A percentile compares a stretch with the other conserved stretches of the same genome.
These are phyloP conservation scores for Paecilomyces variotii DNA, from an alignment of 2,329 filamentous ascomycete species.

Conservation along the genomic window DNA sequence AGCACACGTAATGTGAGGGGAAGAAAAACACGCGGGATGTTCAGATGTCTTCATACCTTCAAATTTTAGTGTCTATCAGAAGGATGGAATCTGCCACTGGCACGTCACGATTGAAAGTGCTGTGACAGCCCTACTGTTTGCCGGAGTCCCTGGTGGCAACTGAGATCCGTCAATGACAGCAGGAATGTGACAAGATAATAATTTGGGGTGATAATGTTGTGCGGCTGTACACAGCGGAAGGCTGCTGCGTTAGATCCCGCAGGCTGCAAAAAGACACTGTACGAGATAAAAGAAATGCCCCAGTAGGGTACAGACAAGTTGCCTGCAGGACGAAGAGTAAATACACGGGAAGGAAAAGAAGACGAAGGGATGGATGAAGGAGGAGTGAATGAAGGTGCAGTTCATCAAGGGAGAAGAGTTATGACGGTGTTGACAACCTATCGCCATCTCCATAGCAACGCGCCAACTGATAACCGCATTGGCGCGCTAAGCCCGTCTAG, in stretches of 20 bases:
- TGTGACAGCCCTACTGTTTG: not conserved
- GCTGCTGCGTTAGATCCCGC: not conserved
- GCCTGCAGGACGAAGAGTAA: conserved; percentile 8
- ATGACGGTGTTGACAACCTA: conserved; percentile 20
- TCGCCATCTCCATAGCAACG: not conserved
- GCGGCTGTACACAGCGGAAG: not conserved
- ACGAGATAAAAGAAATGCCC: conserved; percentile 7
- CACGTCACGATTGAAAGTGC: not conserved
- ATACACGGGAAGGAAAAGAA: conserved; percentile 6
- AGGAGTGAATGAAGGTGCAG: conserved; percentile 5
- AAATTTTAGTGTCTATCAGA: not conserved
- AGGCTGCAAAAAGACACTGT: not conserved
- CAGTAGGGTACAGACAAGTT: conserved; percentile 8
- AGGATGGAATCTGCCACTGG: not conserved
- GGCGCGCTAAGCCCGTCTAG: not conserved
- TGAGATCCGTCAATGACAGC: not conserved
- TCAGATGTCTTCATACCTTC: not conserved
- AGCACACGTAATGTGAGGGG: not conserved
- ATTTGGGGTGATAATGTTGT: not conserved
- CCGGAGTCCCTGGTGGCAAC: not conserved
- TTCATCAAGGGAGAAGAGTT: conserved; percentile 12
- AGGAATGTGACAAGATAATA: not conserved
- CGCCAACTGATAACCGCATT: not conserved
- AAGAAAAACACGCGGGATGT: not conserved
- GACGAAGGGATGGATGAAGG: conserved; percentile 9